Base-by-base conservation (phyloP, 352 stramenopile species). In the Thalassiosira livingstoniorum region DNA sequence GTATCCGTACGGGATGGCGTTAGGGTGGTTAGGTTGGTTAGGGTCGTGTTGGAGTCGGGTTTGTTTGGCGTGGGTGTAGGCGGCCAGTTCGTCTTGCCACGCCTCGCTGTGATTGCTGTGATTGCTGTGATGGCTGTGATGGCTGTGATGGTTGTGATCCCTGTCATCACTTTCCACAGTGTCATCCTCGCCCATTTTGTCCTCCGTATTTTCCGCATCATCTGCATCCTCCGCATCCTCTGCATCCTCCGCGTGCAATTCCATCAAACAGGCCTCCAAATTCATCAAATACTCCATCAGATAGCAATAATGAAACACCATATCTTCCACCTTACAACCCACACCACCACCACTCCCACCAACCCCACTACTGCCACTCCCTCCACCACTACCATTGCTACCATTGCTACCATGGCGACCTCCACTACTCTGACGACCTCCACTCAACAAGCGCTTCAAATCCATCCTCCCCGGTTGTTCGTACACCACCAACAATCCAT, bases 211-310 rank as follows among this genome's bases (percentile, higher is more conserved):
- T n/a, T n/a, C n/a, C n/a, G n/a, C n/a, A n/a, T n/a, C n/a, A n/a
- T n/a, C n/a, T n/a, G n/a, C n/a, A n/a, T n/a, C n/a, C n/a, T n/a
- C n/a, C n/a, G n/a, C n/a, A n/a, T n/a, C n/a, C n/a, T n/a, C n/a
- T n/a, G n/a, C n/a, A n/a, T n/a, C n/a, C 32, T 77, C 34, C 1
- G 54, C 63, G 55, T 82, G 32, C 1, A 87, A 15, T 54, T 91
- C 82, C n/a, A 71, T 57, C 29, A 76, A 37, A 13, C 75, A 58
- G 51, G 64, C 79, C 37, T 90, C 66, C 32, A 79, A 35, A 65
- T 92, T 90, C 3, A 63, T 78, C 32, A 92, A 68, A 69, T 86
- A 91, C 51, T 92, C 87, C 77, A 91, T 87, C 11, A 90, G 74
- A 71, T 90, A 91, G 39, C 80, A 83, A 62, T 90, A 91, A 69